Evolutionary conservation across 306 rosid genomes (phyloP).

Genomic region (Quercus berberidifolia): DNA sequence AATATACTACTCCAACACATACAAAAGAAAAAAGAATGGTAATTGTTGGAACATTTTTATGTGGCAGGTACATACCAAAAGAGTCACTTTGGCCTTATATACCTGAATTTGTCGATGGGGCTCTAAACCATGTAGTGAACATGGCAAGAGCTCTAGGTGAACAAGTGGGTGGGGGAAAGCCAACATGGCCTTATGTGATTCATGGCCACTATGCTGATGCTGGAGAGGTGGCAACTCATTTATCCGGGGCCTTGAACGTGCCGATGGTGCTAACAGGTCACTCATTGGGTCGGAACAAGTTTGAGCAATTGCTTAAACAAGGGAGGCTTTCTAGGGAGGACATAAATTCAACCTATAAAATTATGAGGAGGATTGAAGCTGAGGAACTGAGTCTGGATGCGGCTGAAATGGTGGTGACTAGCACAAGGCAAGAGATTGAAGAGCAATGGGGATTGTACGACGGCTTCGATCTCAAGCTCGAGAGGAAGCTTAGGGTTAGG

Average conservation of each 20-base stretch:
- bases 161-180: conserved; percentile 54
- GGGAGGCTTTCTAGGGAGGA: conserved; percentile 65
- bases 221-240: conserved; percentile 61
- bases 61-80: conserved; percentile 62
- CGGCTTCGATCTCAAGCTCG: conserved; percentile 68
- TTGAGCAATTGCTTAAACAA: conserved; percentile 73
- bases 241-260: conserved; percentile 75
- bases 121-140: conserved; percentile 62
- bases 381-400: conserved; percentile 77
- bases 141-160: conserved; percentile 78
- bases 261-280: conserved; percentile 86
- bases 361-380: conserved; percentile 66
- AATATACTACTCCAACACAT: too few species aligned
- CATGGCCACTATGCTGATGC: conserved; percentile 90
- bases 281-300: conserved; percentile 75
- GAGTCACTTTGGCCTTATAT: conserved; percentile 82
- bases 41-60: not conserved
- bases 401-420: conserved; percentile 81
- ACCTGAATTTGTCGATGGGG: conserved; percentile 74
- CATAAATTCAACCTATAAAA: conserved; percentile 66
- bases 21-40: not conserved
- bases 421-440: conserved; percentile 88
- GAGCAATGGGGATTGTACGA: conserved; percentile 86
- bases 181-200: conserved; percentile 69
- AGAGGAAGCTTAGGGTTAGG: conserved; percentile 79